Percentiles rank a stretch among this genome's conserved stretches.
These are phyloP conservation scores for Aureobasidium sp. DNA, from an alignment of 2,329 filamentous ascomycete genomes.

Conservation along the genomic window DNA sequence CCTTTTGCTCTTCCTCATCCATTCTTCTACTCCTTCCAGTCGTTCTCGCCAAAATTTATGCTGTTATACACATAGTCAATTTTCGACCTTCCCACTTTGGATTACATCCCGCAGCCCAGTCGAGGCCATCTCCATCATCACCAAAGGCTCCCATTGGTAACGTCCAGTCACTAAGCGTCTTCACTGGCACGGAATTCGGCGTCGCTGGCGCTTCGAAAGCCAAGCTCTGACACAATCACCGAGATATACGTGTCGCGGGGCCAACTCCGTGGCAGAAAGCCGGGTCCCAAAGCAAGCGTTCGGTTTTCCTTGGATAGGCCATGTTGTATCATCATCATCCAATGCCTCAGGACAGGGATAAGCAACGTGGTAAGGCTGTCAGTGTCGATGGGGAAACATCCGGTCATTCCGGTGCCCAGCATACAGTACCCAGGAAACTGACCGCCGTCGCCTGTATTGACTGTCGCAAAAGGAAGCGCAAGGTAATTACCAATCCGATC, in stretches of 20 bases:
- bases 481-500: neutral
- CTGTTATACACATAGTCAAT: neutral
- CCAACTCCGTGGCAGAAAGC: constrained; percentile 11
- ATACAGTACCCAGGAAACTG: neutral
- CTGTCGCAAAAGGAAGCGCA: constrained; percentile 11
- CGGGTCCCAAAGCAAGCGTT: neutral
- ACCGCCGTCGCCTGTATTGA: constrained; percentile 8
- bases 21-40: neutral
- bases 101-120: neutral
- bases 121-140: neutral
- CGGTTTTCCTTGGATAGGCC: neutral
- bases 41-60: neutral
- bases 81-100: neutral
- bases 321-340: neutral
- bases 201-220: neutral
- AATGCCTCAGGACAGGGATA: constrained; percentile 11
- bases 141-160: neutral
- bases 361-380: constrained; percentile 1
- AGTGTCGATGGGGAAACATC: neutral
- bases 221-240: neutral
- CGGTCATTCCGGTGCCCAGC: neutral
- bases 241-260: neutral
- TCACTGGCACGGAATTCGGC: neutral
- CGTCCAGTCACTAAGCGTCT: neutral
- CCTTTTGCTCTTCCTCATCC: neutral